Evolutionary conservation across 179 eudicot species (phyloP).

Genomic region (Nepenthes alata): DNA sequence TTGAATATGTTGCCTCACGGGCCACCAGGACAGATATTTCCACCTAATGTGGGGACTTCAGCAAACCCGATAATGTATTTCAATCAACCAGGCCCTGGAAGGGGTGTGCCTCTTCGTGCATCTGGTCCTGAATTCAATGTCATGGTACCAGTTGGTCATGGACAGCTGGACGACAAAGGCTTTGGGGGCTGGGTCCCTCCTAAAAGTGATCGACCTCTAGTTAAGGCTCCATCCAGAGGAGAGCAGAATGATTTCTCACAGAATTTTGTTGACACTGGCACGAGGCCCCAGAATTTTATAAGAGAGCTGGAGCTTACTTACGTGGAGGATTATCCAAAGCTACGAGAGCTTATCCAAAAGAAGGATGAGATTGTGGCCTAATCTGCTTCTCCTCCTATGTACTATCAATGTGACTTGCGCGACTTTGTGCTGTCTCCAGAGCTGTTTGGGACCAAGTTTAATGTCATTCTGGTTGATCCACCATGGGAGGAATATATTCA

Average conservation of each 20-base stretch:
- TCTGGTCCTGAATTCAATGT: slow-evolving; percentile 52
- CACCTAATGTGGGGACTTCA: slow-evolving; percentile 53
- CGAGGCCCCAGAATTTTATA: slow-evolving; percentile 91
- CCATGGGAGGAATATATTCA: slow-evolving; percentile 99
- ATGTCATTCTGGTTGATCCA: slow-evolving; percentile 92
- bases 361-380: slow-evolving; percentile 93
- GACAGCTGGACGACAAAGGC: slow-evolving; percentile 46
- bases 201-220: slow-evolving; percentile 53
- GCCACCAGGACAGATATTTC: slow-evolving; percentile 52
- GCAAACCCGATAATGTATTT: slow-evolving; percentile 45
- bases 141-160: slow-evolving; percentile 43
- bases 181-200: slow-evolving; percentile 65
- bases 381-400: slow-evolving; percentile 77
- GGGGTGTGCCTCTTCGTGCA: slow-evolving; percentile 47
- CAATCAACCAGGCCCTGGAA: slow-evolving; percentile 64
- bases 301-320: slow-evolving; percentile 84
- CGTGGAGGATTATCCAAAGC: slow-evolving; percentile 97
- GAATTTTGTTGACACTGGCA: slow-evolving; percentile 93
- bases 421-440: slow-evolving; percentile 76
- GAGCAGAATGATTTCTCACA: slow-evolving; percentile 99
- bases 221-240: slow-evolving; percentile 98
- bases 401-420: slow-evolving; percentile 67
- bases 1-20: slow-evolving; percentile 69
- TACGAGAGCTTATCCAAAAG: slow-evolving; percentile 93
- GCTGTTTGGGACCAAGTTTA: slow-evolving; percentile 90